Percentiles rank a stretch among this genome's conserved stretches.
Conservation (phyloP, 2,329 filamentous ascomycete species). For the Verticillium nonalfalfae region DNA sequence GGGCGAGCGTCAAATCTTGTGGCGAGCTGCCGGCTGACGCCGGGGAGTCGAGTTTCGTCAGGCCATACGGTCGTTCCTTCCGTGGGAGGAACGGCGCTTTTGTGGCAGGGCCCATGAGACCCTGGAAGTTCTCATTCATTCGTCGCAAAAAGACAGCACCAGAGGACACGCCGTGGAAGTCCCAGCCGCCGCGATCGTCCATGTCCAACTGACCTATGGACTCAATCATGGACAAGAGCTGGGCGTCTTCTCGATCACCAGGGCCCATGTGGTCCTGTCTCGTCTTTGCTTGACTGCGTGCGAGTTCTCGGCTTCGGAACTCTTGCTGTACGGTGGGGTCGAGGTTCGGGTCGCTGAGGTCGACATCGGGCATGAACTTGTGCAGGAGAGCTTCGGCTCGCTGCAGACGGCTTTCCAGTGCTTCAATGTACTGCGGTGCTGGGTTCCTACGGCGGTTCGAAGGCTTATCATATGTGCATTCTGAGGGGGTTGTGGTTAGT, state of each 20-base stretch:
- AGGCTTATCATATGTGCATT: conserved; percentile 93
- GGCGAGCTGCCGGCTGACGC: conserved; percentile 59
- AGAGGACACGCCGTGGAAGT: conserved; percentile 92
- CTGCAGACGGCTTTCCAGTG: conserved; percentile 74
- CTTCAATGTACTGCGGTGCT: conserved; percentile 88
- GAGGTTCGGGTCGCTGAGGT: conserved; percentile 77
- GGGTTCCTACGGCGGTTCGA: conserved; percentile 88
- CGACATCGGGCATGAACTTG: conserved; percentile 75
- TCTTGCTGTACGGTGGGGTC: conserved; percentile 72
- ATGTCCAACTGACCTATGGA: conserved; percentile 86
- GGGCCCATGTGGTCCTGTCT: conserved; percentile 24
- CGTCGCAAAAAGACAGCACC: conserved; percentile 82
- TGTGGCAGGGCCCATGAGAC: conserved; percentile 61
- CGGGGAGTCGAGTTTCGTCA: conserved; percentile 63
- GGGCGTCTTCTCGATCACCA: conserved; percentile 54
- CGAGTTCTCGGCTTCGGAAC: conserved; percentile 48
- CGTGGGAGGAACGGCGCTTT: conserved; percentile 48
- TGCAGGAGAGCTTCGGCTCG: conserved; percentile 76
- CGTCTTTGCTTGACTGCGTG: conserved; percentile 36
- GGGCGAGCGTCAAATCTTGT: conserved; percentile 45
- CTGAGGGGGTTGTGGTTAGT: conserved; percentile 37
- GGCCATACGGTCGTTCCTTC: conserved; percentile 39
- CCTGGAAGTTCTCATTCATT: conserved; percentile 82
- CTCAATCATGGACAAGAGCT: conserved; percentile 91
- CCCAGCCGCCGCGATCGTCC: conserved; percentile 86